phyloP scores from a whole-genome alignment of 2,329 filamentous ascomycete species.

The Endoconidiophora polonica region DNA sequence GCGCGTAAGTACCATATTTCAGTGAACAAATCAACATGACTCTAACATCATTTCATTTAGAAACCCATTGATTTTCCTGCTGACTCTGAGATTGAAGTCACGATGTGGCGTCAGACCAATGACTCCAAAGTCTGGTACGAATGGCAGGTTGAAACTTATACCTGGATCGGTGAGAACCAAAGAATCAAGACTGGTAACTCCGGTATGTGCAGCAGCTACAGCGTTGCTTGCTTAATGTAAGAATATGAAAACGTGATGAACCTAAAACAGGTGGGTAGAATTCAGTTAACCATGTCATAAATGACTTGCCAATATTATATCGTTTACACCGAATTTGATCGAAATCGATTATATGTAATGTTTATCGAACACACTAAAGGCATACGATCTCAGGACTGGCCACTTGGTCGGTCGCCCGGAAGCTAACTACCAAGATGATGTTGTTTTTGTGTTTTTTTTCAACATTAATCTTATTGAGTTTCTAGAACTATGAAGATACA shows the following conservation, averaged over 20 bases:
- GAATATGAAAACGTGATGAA: background rate
- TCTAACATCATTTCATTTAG: constrained; percentile 27
- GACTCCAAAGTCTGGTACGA: constrained; percentile 97
- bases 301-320: no score
- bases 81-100: constrained; percentile 70
- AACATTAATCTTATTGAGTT: no score
- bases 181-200: constrained; percentile 50
- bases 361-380: no score
- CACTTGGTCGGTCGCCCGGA: no score
- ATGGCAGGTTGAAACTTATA: constrained; percentile 82
- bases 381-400: no score
- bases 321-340: no score
- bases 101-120: constrained; percentile 92
- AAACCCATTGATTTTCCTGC: constrained; percentile 73
- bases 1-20: constrained; percentile 44
- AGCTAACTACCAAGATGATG: no score
- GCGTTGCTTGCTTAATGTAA: constrained; percentile 56
- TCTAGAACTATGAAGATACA: no score
- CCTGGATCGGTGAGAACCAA: constrained; percentile 40
- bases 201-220: constrained; percentile 51
- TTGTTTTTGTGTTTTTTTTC: no score
- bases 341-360: no score
- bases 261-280: background rate
- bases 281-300: background rate
- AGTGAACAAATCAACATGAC: background rate